phyloP scores from a whole-genome alignment of 2,329 filamentous ascomycete species.

The Cordyceps fumosorosea region DNA sequence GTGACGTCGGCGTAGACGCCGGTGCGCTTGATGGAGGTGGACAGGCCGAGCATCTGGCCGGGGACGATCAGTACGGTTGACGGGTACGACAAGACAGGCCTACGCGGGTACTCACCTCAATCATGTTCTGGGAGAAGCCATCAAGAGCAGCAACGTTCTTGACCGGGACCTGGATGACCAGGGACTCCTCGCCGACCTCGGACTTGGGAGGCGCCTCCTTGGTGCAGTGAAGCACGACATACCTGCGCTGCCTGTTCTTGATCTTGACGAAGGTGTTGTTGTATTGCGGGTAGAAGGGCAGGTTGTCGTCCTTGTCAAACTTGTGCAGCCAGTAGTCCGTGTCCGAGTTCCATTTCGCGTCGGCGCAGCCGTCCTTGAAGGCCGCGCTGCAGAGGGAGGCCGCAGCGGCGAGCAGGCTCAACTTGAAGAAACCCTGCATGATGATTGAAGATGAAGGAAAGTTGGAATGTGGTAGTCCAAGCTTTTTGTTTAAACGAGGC shows the following conservation, averaged over 20 bases:
- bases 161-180: constrained; percentile 11
- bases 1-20: constrained; percentile 11
- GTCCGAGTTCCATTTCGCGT: constrained; percentile 10
- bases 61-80: not conserved
- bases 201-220: constrained; percentile 10
- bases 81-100: no score
- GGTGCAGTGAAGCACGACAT: constrained; percentile 13
- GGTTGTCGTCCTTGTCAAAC: not conserved
- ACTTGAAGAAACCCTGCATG: constrained; percentile 4
- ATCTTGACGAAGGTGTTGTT: constrained; percentile 14
- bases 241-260: constrained; percentile 8
- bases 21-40: constrained; percentile 6
- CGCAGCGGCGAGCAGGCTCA: not conserved
- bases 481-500: not conserved
- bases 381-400: constrained; percentile 5
- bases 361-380: constrained; percentile 7
- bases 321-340: constrained; percentile 11
- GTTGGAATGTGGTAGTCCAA: not conserved
- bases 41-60: constrained; percentile 11
- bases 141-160: constrained; percentile 10
- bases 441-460: not conserved
- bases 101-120: not conserved
- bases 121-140: constrained; percentile 11
- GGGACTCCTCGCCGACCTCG: constrained; percentile 1
- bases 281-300: constrained; percentile 8